These are phyloP conservation scores for Graphilbum sp. DNA, from an alignment of 2,329 filamentous ascomycete genomes.

Conservation along the genomic window DNA sequence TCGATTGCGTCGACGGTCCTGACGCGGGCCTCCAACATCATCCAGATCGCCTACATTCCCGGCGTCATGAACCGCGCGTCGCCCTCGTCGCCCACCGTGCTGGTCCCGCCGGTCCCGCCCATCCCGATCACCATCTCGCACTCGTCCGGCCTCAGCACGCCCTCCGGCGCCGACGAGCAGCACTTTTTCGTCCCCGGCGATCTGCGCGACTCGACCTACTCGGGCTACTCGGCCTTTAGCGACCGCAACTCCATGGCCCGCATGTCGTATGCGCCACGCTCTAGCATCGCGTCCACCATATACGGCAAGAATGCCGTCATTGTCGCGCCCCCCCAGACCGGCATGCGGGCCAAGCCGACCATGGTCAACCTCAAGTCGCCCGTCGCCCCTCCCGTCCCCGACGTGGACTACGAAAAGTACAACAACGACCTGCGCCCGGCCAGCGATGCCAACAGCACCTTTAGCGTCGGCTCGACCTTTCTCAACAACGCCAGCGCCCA, in stretches of 20 bases:
- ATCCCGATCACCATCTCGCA: slow-evolving; percentile 49
- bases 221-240: slow-evolving; percentile 49
- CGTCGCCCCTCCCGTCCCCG: slow-evolving; percentile 53
- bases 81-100: slow-evolving; percentile 61
- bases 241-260: slow-evolving; percentile 46
- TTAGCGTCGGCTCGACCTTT: slow-evolving; percentile 53
- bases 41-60: slow-evolving; percentile 97
- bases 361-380: slow-evolving; percentile 80
- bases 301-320: slow-evolving; percentile 85
- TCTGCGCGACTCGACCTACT: slow-evolving; percentile 81
- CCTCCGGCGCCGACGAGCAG: slow-evolving; percentile 51
- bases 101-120: slow-evolving; percentile 85
- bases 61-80: slow-evolving; percentile 87
- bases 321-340: slow-evolving; percentile 67
- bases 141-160: slow-evolving; percentile 39
- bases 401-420: slow-evolving; percentile 50
- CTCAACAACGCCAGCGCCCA: slow-evolving; percentile 45
- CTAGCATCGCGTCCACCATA: slow-evolving; percentile 79
- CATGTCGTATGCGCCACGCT: slow-evolving; percentile 42
- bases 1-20: slow-evolving; percentile 93
- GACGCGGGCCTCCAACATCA: slow-evolving; percentile 94
- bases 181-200: slow-evolving; percentile 90
- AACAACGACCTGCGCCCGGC: slow-evolving; percentile 28
- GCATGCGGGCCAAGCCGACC: slow-evolving; percentile 74
- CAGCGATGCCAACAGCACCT: slow-evolving; percentile 37